Evolutionary conservation across 2,329 filamentous ascomycete species (phyloP).

Genomic region (Helicocarpus griseus): DNA sequence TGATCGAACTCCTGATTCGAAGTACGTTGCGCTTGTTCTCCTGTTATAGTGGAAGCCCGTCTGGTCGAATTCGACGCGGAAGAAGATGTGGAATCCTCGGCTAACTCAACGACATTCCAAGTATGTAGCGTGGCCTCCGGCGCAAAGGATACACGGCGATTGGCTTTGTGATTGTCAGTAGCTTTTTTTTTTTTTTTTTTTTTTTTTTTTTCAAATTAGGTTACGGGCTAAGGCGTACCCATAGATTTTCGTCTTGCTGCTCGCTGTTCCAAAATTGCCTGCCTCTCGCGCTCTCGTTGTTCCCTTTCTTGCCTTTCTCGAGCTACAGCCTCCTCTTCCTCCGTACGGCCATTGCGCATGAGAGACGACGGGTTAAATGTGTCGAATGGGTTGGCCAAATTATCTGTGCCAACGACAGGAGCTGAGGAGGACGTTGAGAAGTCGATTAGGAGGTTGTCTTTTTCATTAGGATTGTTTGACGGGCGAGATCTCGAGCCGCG

Average conservation of each 20-base stretch:
- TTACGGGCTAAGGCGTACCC: slow-evolving; percentile 34
- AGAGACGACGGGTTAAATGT: slow-evolving; percentile 31
- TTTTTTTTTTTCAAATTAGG: too few species aligned
- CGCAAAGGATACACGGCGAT: slow-evolving; percentile 89
- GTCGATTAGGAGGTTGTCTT: slow-evolving; percentile 30
- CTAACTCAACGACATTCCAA: slow-evolving; percentile 86
- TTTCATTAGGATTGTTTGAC: slow-evolving; percentile 5
- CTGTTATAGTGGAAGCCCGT: slow-evolving; percentile 54
- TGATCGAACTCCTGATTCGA: neutral
- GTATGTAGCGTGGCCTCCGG: slow-evolving; percentile 96
- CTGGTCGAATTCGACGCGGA: slow-evolving; percentile 65
- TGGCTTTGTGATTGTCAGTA: slow-evolving; percentile 41
- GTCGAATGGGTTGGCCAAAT: slow-evolving; percentile 40
- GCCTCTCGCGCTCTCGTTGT: slow-evolving; percentile 46
- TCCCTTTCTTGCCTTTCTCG: slow-evolving; percentile 61
- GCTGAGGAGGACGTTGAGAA: slow-evolving; percentile 31
- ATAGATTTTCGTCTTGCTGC: slow-evolving; percentile 88
- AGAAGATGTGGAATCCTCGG: slow-evolving; percentile 74
- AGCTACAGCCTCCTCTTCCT: slow-evolving; percentile 60
- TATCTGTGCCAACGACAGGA: slow-evolving; percentile 27
- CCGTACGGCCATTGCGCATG: slow-evolving; percentile 44
- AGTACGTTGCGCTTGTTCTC: slow-evolving; percentile 29
- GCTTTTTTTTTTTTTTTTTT: too few species aligned
- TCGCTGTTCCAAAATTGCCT: slow-evolving; percentile 57
- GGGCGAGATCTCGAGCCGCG: slow-evolving; percentile 7